Conservation (phyloP, 2,329 filamentous ascomycete species). For the Colletotrichum sidae region DNA sequence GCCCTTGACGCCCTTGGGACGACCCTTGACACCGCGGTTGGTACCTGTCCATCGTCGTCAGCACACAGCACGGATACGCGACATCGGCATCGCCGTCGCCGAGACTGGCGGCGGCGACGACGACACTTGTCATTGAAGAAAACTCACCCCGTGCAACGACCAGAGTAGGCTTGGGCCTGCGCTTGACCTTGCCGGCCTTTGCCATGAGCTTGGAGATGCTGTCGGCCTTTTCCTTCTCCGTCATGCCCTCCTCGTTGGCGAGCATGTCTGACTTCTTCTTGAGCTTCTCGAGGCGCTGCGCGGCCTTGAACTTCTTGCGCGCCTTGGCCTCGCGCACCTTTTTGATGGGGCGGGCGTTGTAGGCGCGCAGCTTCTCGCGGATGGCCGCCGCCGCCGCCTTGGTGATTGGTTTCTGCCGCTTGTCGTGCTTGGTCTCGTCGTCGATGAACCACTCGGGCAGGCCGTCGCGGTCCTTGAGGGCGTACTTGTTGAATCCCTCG, state of each 20-base stretch:
- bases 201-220: conserved; percentile 85
- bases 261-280: conserved; percentile 96
- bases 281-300: conserved; percentile 90
- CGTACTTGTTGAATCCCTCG: conserved; percentile 92
- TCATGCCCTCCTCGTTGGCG: conserved; percentile 89
- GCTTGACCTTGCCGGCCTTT: conserved; percentile 87
- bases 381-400: conserved; percentile 92
- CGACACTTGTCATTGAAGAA: too few relatives aligned
- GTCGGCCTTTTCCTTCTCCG: conserved; percentile 94
- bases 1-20: conserved; percentile 92
- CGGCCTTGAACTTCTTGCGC: conserved; percentile 96
- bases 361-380: conserved; percentile 90
- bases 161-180: conserved; percentile 83
- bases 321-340: conserved; percentile 98
- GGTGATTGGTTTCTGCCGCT: conserved; percentile 86
- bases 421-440: conserved; percentile 88
- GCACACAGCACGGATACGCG: not conserved
- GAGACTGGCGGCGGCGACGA: not conserved
- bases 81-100: not conserved
- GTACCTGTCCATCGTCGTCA: conserved; percentile 42
- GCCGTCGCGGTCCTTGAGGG: conserved; percentile 90
- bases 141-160: conserved; percentile 82
- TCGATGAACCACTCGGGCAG: conserved; percentile 98
- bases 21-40: conserved; percentile 86
- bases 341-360: conserved; percentile 98